A percentile compares a stretch with the other conserved stretches of the same genome.
Conservation (phyloP, 495 filamentous ascomycete genomes). For the Trichoderma reesei region DNA sequence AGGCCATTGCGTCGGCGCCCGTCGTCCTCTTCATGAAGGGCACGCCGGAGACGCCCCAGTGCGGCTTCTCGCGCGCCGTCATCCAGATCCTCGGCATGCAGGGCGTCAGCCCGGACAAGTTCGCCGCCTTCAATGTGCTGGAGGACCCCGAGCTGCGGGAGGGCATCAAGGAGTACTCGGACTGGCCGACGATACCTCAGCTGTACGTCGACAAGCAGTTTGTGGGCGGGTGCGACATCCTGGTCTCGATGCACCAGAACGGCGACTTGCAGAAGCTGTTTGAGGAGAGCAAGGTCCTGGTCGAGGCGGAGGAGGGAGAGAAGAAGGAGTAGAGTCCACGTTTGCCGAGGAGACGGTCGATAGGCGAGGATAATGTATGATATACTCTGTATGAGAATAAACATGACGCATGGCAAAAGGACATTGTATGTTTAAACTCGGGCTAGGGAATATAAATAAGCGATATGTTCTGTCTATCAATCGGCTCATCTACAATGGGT, state of each 20-base stretch:
- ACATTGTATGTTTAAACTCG: neutral
- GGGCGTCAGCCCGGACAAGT: slow-evolving; percentile 93
- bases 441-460: neutral
- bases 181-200: slow-evolving; percentile 98
- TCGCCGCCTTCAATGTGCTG: slow-evolving; percentile 91
- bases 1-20: slow-evolving; percentile 70
- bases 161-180: slow-evolving; percentile 96
- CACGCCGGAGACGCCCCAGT: slow-evolving; percentile 83
- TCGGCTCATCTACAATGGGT: slow-evolving; percentile 38
- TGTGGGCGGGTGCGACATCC: slow-evolving; percentile 91
- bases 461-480: neutral
- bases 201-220: slow-evolving; percentile 94
- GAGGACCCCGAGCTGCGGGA: slow-evolving; percentile 79
- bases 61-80: slow-evolving; percentile 87
- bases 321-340: neutral
- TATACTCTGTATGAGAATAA: neutral
- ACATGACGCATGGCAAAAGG: neutral
- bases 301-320: slow-evolving; percentile 10
- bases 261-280: slow-evolving; percentile 85
- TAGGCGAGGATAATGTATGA: neutral
- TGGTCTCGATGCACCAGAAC: slow-evolving; percentile 96
- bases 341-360: neutral
- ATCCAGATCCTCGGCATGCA: slow-evolving; percentile 92
- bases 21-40: slow-evolving; percentile 98
- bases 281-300: slow-evolving; percentile 80